Base-by-base conservation (phyloP, 1,284 basidiomycete species). In the Ustilago lituana region DNA sequence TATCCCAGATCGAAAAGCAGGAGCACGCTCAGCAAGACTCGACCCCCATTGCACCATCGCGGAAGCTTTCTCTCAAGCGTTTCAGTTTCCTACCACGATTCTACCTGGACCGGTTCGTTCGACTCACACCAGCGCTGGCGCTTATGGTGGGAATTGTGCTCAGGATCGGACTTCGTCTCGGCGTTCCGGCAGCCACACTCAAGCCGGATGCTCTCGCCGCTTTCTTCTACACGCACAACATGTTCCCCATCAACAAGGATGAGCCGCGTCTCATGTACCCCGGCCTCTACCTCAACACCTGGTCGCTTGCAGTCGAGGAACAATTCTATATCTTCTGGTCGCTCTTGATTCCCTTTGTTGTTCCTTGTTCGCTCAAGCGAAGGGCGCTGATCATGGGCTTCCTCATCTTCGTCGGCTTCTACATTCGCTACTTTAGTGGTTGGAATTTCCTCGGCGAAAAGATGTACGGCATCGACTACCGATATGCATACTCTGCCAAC, bases 261-360 rank as follows among this genome's bases (percentile, higher is more conserved):
- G 55, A 64, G 22, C 36, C 46, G 0, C 44, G 63, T 14, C 56
- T 56, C 23, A 66, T 66, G 63, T 51, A 33, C 23, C 57, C 56
- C 5, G 57, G 63, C 32, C 22, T 65, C 17, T 64, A 44, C 41
- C 51, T 56, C 35, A 54, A 69, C 53, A 65, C 62, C 1, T 69
- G 66, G 66, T 64, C 66, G 32, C 45, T 69, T 3, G 66, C 66
- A 5, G 62, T 69, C 14, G 66, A 69, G 29, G 62, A 69, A 32
- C 66, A 69, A 54, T 69, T 69, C 37, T 69, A 69, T 39, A 59
- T 69, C 24, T 58, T 69, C 38, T 69, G 66, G 66, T 63, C 66
- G 26, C 48, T 65, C 3, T 26, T 69, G 12, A 58, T 69, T 15
- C 38, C 55, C 2, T 50, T 69, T n/a, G 36, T 66, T 20, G 35